Conservation (phyloP, 2,329 filamentous ascomycete species). For the Macrophomina pseudophaseolina region DNA sequence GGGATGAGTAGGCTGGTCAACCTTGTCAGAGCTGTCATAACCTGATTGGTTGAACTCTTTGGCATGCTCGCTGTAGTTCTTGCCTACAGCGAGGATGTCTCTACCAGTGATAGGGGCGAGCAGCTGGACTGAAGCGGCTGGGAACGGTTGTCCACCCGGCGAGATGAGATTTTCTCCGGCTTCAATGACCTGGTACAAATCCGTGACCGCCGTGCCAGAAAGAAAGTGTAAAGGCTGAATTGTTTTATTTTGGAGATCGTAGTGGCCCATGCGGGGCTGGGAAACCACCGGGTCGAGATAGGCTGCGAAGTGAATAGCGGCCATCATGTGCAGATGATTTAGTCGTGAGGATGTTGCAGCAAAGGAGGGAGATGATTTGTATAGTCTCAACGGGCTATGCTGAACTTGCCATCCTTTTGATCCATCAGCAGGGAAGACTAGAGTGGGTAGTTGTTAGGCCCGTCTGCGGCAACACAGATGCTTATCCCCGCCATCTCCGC, state of each 20-base stretch:
- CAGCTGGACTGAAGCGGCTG: slow-evolving; percentile 47
- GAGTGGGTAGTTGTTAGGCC: too few relatives aligned
- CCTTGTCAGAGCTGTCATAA: slow-evolving; percentile 61
- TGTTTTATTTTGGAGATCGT: slow-evolving; percentile 42
- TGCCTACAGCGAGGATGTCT: slow-evolving; percentile 62
- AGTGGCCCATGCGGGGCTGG: slow-evolving; percentile 48
- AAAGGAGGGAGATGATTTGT: neutral
- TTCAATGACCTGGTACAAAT: slow-evolving; percentile 60
- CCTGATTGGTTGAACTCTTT: slow-evolving; percentile 63
- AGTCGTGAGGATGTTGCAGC: neutral
- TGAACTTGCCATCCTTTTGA: too few relatives aligned
- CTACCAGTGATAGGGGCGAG: slow-evolving; percentile 55
- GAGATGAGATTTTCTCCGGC: slow-evolving; percentile 40
- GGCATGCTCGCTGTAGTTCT: slow-evolving; percentile 64
- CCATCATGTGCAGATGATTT: neutral
- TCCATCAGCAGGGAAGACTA: too few relatives aligned
- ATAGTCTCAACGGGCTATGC: too few relatives aligned
- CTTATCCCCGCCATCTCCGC: neutral
- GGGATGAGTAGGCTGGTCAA: slow-evolving; percentile 57
- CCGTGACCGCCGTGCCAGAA: slow-evolving; percentile 54
- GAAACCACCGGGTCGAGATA: neutral
- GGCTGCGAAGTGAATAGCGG: neutral
- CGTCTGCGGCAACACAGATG: neutral
- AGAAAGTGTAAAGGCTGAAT: slow-evolving; percentile 53
- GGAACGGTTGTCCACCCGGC: slow-evolving; percentile 29